Base-by-base conservation (phyloP, 2,329 filamentous ascomycete species). In the Coniella lustricola region DNA sequence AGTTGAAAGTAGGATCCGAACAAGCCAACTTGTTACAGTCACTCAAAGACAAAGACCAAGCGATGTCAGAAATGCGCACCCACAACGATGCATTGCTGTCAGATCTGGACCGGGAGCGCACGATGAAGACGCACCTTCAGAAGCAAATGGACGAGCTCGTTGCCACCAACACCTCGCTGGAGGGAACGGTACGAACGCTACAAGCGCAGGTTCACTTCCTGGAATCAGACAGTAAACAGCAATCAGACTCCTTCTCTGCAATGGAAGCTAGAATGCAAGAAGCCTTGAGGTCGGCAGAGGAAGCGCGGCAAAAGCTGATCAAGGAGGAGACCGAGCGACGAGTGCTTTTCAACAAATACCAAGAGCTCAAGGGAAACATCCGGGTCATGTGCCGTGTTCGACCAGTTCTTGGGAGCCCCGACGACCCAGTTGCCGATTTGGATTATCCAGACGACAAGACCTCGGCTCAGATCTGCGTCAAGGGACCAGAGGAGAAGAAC, bases 291-390 rank as follows among this genome's bases (percentile, higher is more conserved):
- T 70, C 77, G 17, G 87, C 85, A 1, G 81, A 86, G 25, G 75
- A 79, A 32, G 82, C 87, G 1, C 82, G 86, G 49, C 81, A 88
- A 55, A 95, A 93, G 62, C 74, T 98, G 22, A 84, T 93, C 54
- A 88, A 85, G 59, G 93, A 97, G 62, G 93, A 98, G 67, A 93
- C 87, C 1, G 74, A 95, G 44, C 82, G 93, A 13, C 81, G 93
- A 18, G 91, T 94, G 57, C 77, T 98, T 0, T 95, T 97, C 72
- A 97, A 97, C 67, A 93, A 95, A 64, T 91, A 98, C 40, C 90
- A 98, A 64, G 93, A 98, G 62, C 79, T 98, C 51, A 96, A 95
- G 66, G 93, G 93, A 59, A 98, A 98, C 62, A 98, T 98, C 60
- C 85, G 93, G 17, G 93, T 98, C 56, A 98, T 98, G 81, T 97